Conservation (phyloP, 2,329 filamentous ascomycete species). For the Colletotrichum neosansevieriae region DNA sequence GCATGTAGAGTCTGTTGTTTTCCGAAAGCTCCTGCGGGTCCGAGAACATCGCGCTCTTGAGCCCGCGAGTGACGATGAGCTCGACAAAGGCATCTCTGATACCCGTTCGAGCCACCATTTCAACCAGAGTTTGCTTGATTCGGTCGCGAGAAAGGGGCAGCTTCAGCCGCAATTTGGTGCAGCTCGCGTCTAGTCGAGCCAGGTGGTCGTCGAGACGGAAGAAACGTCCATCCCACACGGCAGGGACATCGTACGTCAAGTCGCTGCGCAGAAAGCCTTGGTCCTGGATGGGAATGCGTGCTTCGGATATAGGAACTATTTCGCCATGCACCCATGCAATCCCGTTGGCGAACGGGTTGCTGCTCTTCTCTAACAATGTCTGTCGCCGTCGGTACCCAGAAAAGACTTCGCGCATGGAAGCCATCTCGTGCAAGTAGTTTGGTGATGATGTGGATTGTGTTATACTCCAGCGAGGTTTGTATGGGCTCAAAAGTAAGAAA, state of each 20-base stretch:
- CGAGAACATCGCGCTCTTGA: conserved; percentile 54
- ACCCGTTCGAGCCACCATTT: conserved; percentile 60
- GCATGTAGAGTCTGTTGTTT: conserved; percentile 59
- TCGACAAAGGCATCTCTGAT: conserved; percentile 64
- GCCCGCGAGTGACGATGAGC: conserved; percentile 62
- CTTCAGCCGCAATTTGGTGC: conserved; percentile 58
- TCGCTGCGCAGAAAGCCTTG: conserved; percentile 66
- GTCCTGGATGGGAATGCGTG: conserved; percentile 62
- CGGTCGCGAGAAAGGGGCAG: conserved; percentile 56
- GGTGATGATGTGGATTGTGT: not conserved
- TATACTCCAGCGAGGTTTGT: not conserved
- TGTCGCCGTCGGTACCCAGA: conserved; percentile 6
- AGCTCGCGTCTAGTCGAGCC: conserved; percentile 56
- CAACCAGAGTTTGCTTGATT: conserved; percentile 53
- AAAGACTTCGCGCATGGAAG: conserved; percentile 57
- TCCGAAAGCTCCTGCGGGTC: conserved; percentile 50
- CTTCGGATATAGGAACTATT: conserved; percentile 57
- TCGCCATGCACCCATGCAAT: conserved; percentile 61
- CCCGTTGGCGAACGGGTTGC: conserved; percentile 56
- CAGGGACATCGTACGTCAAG: conserved; percentile 64
- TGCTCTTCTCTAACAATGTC: not conserved
- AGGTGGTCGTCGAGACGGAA: conserved; percentile 65
- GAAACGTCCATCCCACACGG: conserved; percentile 64
- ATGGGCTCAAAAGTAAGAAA: too few relatives aligned
- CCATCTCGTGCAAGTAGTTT: conserved; percentile 45